Evolutionary conservation across 1,284 basidiomycete species (phyloP).

Genomic region (Cerioporus squamosus): DNA sequence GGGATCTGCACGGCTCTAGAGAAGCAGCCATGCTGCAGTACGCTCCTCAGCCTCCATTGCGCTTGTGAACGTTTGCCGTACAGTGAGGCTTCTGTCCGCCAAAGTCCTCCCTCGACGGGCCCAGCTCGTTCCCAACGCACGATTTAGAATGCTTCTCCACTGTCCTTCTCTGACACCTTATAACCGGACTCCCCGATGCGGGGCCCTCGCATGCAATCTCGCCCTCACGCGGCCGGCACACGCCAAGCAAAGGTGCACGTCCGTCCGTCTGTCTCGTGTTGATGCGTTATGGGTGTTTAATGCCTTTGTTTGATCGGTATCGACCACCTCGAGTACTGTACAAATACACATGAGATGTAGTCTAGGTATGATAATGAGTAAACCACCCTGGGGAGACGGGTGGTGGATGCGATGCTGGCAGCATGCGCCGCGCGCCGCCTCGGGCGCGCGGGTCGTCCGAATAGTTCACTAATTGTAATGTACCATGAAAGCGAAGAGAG

Average conservation of each 20-base stretch:
- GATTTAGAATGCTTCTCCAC: constrained; percentile 10
- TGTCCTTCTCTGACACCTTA: constrained; percentile 3
- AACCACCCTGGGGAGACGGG: constrained; percentile 21
- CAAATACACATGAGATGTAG: constrained; percentile 52
- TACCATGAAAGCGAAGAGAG: constrained; percentile 22
- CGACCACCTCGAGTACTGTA: constrained; percentile 38
- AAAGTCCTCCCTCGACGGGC: constrained; percentile 18
- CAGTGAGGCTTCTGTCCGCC: constrained; percentile 8
- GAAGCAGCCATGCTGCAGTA: not conserved
- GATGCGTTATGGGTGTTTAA: constrained; percentile 20
- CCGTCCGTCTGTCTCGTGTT: not conserved
- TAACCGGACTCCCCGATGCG: constrained; percentile 5
- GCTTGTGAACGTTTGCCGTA: constrained; percentile 14
- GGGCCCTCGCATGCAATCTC: not conserved
- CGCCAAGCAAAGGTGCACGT: constrained; percentile 5
- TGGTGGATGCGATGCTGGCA: constrained; percentile 22
- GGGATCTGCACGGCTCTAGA: constrained; percentile 1
- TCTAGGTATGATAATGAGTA: constrained; percentile 45
- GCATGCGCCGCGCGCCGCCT: constrained; percentile 24
- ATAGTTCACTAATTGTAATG: constrained; percentile 27
- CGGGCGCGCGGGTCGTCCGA: constrained; percentile 21
- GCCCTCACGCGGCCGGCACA: not conserved
- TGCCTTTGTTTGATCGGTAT: constrained; percentile 17
- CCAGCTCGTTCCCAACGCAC: constrained; percentile 11
- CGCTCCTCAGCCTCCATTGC: no score